Percentiles rank a stretch among this genome's conserved stretches.
These are phyloP conservation scores for Ceratorhiza oryzae-sativae DNA, from an alignment of 1,284 basidiomycete species.

Conservation along the genomic window DNA sequence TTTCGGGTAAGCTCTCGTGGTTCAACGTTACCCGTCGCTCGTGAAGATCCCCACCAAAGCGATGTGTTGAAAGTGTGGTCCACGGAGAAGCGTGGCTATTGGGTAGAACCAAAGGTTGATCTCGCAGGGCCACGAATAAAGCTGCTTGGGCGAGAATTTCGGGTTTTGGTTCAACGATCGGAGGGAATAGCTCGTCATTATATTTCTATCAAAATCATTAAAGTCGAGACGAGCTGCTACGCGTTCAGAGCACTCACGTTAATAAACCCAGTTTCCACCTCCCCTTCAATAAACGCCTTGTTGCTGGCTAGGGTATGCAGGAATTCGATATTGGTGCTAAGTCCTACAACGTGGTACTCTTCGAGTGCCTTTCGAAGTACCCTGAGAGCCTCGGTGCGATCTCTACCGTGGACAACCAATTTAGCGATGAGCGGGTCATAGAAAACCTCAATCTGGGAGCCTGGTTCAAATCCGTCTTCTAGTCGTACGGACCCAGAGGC, in stretches of 20 bases:
- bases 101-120: slow-evolving; percentile 52
- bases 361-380: slow-evolving; percentile 81
- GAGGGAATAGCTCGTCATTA: slow-evolving; percentile 76
- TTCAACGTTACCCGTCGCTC: slow-evolving; percentile 67
- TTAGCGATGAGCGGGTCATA: slow-evolving; percentile 97
- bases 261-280: slow-evolving; percentile 94
- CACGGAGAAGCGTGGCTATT: slow-evolving; percentile 62
- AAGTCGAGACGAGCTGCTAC: too few relatives aligned
- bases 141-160: slow-evolving; percentile 79
- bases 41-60: slow-evolving; percentile 77
- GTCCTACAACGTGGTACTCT: slow-evolving; percentile 90
- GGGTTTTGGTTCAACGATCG: slow-evolving; percentile 61
- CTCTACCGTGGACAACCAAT: slow-evolving; percentile 87
- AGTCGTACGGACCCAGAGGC: slow-evolving; percentile 79
- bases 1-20: slow-evolving; percentile 55
- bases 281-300: slow-evolving; percentile 75
- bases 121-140: slow-evolving; percentile 74
- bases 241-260: too few relatives aligned
- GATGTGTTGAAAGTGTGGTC: slow-evolving; percentile 69
- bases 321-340: slow-evolving; percentile 92
- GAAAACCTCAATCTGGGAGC: slow-evolving; percentile 88
- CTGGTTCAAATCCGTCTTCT: slow-evolving; percentile 89
- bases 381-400: slow-evolving; percentile 85
- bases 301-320: slow-evolving; percentile 79
- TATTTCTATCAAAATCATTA: slow-evolving; percentile 83